Evolutionary conservation across 2,329 filamentous ascomycete genomes (phyloP).

Genomic region (Coleophoma crateriformis): DNA sequence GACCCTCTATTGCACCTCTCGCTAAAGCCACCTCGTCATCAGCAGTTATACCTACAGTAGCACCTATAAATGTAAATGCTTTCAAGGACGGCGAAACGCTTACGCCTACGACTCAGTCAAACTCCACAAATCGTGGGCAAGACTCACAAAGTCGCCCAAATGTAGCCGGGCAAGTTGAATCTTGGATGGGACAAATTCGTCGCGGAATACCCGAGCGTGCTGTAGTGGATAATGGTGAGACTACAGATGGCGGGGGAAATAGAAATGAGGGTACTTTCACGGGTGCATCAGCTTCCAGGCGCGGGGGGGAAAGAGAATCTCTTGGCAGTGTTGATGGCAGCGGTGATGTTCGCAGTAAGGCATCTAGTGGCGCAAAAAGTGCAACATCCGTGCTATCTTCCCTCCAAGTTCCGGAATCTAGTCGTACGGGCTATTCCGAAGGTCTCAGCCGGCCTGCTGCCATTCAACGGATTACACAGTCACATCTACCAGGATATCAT

Average conservation of each 20-base stretch:
- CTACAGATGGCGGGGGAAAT: conserved; percentile 11
- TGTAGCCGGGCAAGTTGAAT: conserved; percentile 1
- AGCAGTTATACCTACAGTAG: conserved; percentile 33
- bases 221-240: conserved; percentile 15
- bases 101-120: not conserved
- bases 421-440: conserved; percentile 16
- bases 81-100: conserved; percentile 42
- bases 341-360: conserved; percentile 21
- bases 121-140: not conserved
- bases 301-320: conserved; percentile 1
- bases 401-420: conserved; percentile 22
- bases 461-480: conserved; percentile 33
- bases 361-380: conserved; percentile 23
- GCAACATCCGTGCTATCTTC: conserved; percentile 22
- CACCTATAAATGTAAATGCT: conserved; percentile 43
- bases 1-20: conserved; percentile 23
- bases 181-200: conserved; percentile 10
- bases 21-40: conserved; percentile 23
- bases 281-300: not conserved
- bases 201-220: conserved; percentile 5
- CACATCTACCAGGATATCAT: conserved; percentile 37
- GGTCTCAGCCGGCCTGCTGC: conserved; percentile 27
- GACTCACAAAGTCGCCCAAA: not conserved
- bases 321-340: conserved; percentile 15
- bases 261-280: not conserved